These are phyloP conservation scores for Penicillium chermesinum DNA, from an alignment of 495 filamentous ascomycete species.

Conservation along the genomic window DNA sequence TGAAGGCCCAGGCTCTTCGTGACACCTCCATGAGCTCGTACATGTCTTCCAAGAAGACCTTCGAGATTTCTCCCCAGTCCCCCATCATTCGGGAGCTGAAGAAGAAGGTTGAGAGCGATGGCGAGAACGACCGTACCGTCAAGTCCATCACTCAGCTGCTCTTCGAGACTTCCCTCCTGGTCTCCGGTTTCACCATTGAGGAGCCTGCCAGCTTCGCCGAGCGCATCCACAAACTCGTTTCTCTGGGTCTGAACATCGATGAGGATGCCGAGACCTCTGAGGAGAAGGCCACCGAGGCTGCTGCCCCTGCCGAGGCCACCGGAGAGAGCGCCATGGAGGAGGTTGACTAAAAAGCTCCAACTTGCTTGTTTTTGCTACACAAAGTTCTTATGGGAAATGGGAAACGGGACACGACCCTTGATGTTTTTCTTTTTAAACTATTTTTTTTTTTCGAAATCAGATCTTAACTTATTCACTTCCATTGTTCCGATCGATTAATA, in stretches of 20 bases:
- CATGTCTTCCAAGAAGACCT: constrained; percentile 99
- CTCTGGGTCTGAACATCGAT: constrained; percentile 91
- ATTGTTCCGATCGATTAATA: not conserved
- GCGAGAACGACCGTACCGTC: constrained; percentile 96
- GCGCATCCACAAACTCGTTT: constrained; percentile 98
- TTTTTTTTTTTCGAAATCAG: constrained; percentile 11
- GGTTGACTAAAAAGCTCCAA: constrained; percentile 55
- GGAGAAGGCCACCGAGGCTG: constrained; percentile 57
- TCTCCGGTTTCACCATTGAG: constrained; percentile 98
- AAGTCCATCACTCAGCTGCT: constrained; percentile 97
- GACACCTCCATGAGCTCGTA: constrained; percentile 99
- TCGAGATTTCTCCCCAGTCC: constrained; percentile 98
- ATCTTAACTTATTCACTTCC: constrained; percentile 12
- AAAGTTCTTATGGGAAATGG: constrained; percentile 31
- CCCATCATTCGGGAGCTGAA: constrained; percentile 97
- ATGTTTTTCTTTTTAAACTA: constrained; percentile 19
- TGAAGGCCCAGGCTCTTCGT: constrained; percentile 99
- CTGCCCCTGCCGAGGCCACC: constrained; percentile 53
- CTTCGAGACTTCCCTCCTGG: constrained; percentile 96
- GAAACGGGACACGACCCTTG: constrained; percentile 32
- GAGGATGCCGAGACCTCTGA: constrained; percentile 75
- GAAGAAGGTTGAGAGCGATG: constrained; percentile 96
- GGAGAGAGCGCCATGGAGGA: constrained; percentile 70
- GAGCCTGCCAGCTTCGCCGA: constrained; percentile 96
- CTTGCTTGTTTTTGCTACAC: constrained; percentile 17